Base-by-base conservation (phyloP, 306 rosid species). In the Medicago arabica region DNA sequence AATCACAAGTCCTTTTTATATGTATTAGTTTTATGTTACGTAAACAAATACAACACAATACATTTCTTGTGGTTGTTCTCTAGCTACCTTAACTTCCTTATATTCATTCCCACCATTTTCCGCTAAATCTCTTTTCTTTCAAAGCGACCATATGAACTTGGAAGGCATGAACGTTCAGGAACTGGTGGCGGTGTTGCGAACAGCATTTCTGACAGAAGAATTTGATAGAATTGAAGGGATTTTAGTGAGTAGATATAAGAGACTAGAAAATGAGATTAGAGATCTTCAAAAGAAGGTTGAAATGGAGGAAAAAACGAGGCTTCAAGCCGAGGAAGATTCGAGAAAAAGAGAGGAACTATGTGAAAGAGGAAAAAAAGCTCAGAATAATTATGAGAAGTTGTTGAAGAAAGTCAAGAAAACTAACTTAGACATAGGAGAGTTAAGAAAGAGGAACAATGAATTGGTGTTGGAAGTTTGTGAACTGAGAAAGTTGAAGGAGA, bases 371-470 rank as follows among this genome's bases (percentile, higher is more conserved):
- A 28, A 28, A 28, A 3, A 3, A 28, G 55, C 57, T 0, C 40
- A 49, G 0, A 59, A 46, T 5, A 55, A 5, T 14, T 83, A 83
- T 23, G 86, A 83, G 38, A 50, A 10, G 2, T 70, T 83, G 81
- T 36, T 83, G 74, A 67, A 41, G 40, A 7, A 4, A 7, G 67
- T 79, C 3, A 83, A 75, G 62, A 4, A 9, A 14, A 38, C 8
- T 21, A 44, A 2, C 1, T 10, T 44, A 3, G 49, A 4, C 4
- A 50, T 2, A n/a, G 47, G 16, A 12, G 68, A 72, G 14, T 3
- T 4, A 4, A 76, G 31, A 25, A 14, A 49, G 1, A 80, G 60
- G 36, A 75, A 16, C 5, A 2, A 2, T 5, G 54, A 25, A 7
- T 5, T 75, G 4, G 36, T 40, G 55, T 50, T 50, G 1, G 55